Base-by-base conservation (phyloP, 2,329 filamentous ascomycete species). In the Calonectria pteridis region DNA sequence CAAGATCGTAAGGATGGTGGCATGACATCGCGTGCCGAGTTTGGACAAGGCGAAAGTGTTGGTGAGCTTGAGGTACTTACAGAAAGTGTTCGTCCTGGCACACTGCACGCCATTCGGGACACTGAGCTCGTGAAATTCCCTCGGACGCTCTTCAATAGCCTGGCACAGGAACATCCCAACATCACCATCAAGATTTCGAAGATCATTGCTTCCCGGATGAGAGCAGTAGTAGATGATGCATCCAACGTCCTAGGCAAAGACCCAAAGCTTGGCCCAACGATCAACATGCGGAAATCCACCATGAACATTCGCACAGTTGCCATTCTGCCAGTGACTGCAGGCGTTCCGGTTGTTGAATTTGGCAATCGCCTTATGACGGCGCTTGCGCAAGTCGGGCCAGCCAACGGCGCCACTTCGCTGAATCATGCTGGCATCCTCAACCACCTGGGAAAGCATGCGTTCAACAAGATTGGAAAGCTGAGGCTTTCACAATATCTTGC, bases 141-240 rank as follows among this genome's bases (percentile, higher is more conserved):
- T 0, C 94, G 96, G 72, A 98, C 95, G 0, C 87, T 99, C 1
- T 99, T 99, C 88, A 99, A 99, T 87, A 99, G 97, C 81, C 90
- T 99, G 67, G 97, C 97, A 0, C 94, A 98, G 82, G 97, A 99
- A 81, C 97, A 99, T 81, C 97, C 97, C 6, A 97, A 95, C 53
- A 99, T 99, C 81, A 98, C 97, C 0, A 98, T 99, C 84, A 98
- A 98, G 84, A 98, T 99, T 33, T 98, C 97, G 1, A 99, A 98
- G 84, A 97, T 99, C 78, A 98, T 99, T 80, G 97, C 97, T 0
- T 95, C 96, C 43, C 92, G 97, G 4, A 98, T 99, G 97, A 90
- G 96, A 74, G 91, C 94, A 51, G 86, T 98, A 49, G 91, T 98
- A 26, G 95, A 98, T 78, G 93, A 96, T 79, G 94, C 95, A 2